A percentile compares a stretch with the other conserved stretches of the same genome.
These are phyloP conservation scores for Scheffersomyces lignicola DNA, from an alignment of 1,139 yeast species.

Conservation along the genomic window DNA sequence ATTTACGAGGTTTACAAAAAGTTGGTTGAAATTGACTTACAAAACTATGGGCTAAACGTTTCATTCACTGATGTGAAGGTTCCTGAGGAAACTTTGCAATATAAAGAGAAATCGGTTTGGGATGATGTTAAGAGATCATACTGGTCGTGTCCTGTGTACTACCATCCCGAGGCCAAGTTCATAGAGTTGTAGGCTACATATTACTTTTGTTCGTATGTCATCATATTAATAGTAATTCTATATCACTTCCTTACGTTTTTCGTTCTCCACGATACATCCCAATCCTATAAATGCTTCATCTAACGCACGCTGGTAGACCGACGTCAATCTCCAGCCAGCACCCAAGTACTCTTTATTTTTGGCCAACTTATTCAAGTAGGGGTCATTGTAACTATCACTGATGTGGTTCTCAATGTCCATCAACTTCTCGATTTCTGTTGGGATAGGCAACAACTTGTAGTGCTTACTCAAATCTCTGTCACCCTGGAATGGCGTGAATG, in stretches of 20 bases:
- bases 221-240: neutral
- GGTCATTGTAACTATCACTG: slow-evolving; percentile 46
- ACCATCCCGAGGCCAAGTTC: slow-evolving; percentile 62
- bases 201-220: neutral
- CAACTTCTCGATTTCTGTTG: slow-evolving; percentile 28
- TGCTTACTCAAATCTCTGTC: slow-evolving; percentile 61
- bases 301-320: slow-evolving; percentile 72
- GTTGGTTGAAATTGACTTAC: slow-evolving; percentile 77
- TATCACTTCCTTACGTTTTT: slow-evolving; percentile 34
- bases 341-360: slow-evolving; percentile 73
- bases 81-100: slow-evolving; percentile 30
- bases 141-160: slow-evolving; percentile 70
- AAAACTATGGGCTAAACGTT: slow-evolving; percentile 73
- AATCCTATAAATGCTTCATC: slow-evolving; percentile 90
- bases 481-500: slow-evolving; percentile 94
- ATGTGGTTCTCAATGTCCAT: slow-evolving; percentile 56
- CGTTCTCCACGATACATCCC: slow-evolving; percentile 74
- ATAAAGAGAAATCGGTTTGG: slow-evolving; percentile 54
- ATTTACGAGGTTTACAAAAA: slow-evolving; percentile 86
- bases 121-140: slow-evolving; percentile 68
- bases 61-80: slow-evolving; percentile 49
- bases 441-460: slow-evolving; percentile 31
- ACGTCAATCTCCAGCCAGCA: slow-evolving; percentile 76
- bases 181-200: slow-evolving; percentile 31
- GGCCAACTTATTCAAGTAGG: slow-evolving; percentile 53